Percentiles rank a stretch among this genome's conserved stretches.
Conservation (phyloP, 2,329 filamentous ascomycete genomes). For the Alternaria longipes region DNA sequence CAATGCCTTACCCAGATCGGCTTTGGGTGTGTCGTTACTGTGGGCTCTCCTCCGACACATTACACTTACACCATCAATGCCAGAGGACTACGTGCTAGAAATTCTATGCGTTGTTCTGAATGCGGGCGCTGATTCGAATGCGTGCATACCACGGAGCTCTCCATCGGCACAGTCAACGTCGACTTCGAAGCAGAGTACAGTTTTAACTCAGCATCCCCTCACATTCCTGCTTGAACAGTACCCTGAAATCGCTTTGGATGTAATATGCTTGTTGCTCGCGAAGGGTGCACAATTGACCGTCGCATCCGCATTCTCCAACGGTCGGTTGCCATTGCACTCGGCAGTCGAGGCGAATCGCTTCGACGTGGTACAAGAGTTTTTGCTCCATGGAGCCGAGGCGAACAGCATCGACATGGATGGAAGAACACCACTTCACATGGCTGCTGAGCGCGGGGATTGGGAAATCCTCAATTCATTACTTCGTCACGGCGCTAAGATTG, state of each 20-base stretch:
- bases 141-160: conserved; percentile 19
- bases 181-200: conserved; percentile 12
- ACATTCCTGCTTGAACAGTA: conserved; percentile 38
- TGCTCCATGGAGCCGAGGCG: conserved; percentile 27
- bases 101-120: conserved; percentile 29
- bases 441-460: conserved; percentile 30
- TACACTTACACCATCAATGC: conserved; percentile 20
- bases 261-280: conserved; percentile 33
- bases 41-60: conserved; percentile 37
- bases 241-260: conserved; percentile 31
- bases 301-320: conserved; percentile 33
- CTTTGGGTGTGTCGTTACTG: conserved; percentile 28
- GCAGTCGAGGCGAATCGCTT: conserved; percentile 36
- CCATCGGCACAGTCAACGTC: conserved; percentile 19
- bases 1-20: conserved; percentile 28
- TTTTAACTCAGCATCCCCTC: conserved; percentile 31
- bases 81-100: conserved; percentile 30
- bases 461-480: conserved; percentile 34
- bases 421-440: conserved; percentile 36
- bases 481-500: conserved; percentile 26
- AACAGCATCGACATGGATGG: conserved; percentile 27
- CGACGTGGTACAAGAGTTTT: conserved; percentile 37
- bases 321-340: conserved; percentile 40
- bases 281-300: conserved; percentile 31
- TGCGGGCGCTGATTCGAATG: conserved; percentile 33